phyloP scores from a whole-genome alignment of 2,329 filamentous ascomycete genomes.

The Cyanodermella asteris region DNA sequence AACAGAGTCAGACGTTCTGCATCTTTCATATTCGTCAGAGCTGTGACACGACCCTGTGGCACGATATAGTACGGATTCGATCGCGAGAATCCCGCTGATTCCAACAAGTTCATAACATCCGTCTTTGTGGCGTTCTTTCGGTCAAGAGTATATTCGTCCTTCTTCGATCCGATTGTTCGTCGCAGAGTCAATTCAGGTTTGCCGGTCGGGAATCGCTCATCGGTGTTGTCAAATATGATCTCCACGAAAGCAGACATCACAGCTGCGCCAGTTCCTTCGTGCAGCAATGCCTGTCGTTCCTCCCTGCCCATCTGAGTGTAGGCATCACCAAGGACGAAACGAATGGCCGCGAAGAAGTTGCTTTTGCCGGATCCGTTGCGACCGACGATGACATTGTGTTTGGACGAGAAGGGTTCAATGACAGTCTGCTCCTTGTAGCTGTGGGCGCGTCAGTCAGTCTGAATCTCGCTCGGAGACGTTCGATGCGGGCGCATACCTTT shows the following conservation, averaged over 20 bases:
- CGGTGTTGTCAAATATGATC: slow-evolving; percentile 94
- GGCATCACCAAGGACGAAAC: slow-evolving; percentile 92
- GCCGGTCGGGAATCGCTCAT: slow-evolving; percentile 84
- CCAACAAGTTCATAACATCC: slow-evolving; percentile 85
- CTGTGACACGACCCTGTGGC: slow-evolving; percentile 85
- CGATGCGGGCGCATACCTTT: slow-evolving; percentile 43
- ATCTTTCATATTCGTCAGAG: slow-evolving; percentile 97
- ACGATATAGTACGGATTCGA: slow-evolving; percentile 99
- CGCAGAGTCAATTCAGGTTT: slow-evolving; percentile 78
- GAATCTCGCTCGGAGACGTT: slow-evolving; percentile 9
- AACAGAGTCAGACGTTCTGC: slow-evolving; percentile 69
- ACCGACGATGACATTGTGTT: slow-evolving; percentile 95
- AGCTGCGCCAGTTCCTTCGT: slow-evolving; percentile 91
- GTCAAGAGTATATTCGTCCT: slow-evolving; percentile 95
- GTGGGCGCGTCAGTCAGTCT: slow-evolving; percentile 8
- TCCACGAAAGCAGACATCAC: slow-evolving; percentile 99
- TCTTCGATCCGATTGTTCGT: slow-evolving; percentile 88
- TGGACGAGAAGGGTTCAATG: slow-evolving; percentile 92
- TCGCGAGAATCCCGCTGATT: slow-evolving; percentile 87
- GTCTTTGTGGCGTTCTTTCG: slow-evolving; percentile 87
- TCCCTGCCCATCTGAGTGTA: slow-evolving; percentile 92
- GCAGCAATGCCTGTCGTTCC: slow-evolving; percentile 85
- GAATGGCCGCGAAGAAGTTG: slow-evolving; percentile 98
- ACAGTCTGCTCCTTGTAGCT: slow-evolving; percentile 99
- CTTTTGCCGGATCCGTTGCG: slow-evolving; percentile 98